Evolutionary conservation across 2,329 filamentous ascomycete species (phyloP).

Genomic region (Penicillium sp.): DNA sequence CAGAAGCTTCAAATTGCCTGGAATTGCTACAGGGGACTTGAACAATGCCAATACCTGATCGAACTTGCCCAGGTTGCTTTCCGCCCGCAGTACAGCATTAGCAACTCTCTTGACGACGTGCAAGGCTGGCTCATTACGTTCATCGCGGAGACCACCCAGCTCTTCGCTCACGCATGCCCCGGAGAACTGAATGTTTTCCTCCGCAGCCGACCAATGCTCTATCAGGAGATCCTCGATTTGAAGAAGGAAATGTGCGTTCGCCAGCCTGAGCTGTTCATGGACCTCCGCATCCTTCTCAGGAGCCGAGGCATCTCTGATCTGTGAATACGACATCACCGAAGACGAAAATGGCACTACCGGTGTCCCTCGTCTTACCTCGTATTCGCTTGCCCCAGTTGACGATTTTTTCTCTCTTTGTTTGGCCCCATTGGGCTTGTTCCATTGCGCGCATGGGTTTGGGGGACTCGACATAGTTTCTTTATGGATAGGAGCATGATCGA

Average conservation of each 20-base stretch:
- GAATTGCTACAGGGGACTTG: slow-evolving; percentile 21
- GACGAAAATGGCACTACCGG: too few relatives aligned
- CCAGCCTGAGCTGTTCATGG: neutral
- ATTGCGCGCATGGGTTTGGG: too few relatives aligned
- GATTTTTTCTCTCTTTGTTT: too few relatives aligned
- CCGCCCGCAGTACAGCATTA: neutral
- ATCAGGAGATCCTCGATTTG: slow-evolving; percentile 3
- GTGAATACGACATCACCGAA: neutral
- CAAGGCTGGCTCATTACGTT: slow-evolving; percentile 15
- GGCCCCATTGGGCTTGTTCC: too few relatives aligned
- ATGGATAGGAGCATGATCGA: too few relatives aligned
- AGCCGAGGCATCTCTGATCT: slow-evolving; percentile 7
- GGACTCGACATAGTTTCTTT: too few relatives aligned
- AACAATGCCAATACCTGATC: slow-evolving; percentile 13
- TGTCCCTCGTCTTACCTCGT: too few relatives aligned
- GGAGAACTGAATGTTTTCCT: slow-evolving; percentile 11
- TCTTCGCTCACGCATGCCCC: slow-evolving; percentile 9
- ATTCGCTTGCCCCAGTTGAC: too few relatives aligned
- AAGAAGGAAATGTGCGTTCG: neutral
- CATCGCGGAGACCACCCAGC: slow-evolving; percentile 14
- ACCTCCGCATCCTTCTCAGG: slow-evolving; percentile 1
- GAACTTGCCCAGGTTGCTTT: slow-evolving; percentile 4
- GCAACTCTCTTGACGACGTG: neutral
- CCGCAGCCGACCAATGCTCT: neutral
- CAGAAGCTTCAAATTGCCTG: slow-evolving; percentile 23